Evolutionary conservation across 1,284 basidiomycete species (phyloP), one percentile per base, ranked within the genome.

Genomic region (Spongiforma sp.): DNA sequence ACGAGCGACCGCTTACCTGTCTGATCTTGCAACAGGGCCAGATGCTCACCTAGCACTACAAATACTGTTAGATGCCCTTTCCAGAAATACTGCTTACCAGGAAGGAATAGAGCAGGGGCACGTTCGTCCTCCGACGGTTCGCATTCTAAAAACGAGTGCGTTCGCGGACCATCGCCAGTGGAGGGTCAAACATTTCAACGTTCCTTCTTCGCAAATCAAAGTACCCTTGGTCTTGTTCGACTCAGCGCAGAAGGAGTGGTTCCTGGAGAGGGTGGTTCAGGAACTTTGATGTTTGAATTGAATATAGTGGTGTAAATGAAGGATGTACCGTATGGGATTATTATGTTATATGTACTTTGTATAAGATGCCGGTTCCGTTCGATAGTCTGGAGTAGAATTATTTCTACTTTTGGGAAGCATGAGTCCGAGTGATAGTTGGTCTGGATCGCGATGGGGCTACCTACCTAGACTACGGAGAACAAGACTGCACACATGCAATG

Each of bases 101-200:
- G 6, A 4, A n/a, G 60, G 41, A 12, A 46, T 69, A 34, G 43
- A 61, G 21, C 19, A 30, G 0, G 69, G 64, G 6, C 24, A 53
- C 2, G 56, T 62, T 2, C 15, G 57, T n/a, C 58, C 69, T 6
- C 71, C 69, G 2, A 71, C 63, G 21, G 57, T 71, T 39, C 64
- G 66, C 2, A 33, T 72, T 4, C 59, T 72, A 3, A 69, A 63
- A 32, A 9, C 50, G 52, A 43, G 68, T 33, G 71, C 71, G 9
- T 72, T 74, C 11, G 32, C 54, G 7, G 64, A 69, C 21, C 74
- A 69, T 48, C 69, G 65, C 43, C 46, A 57, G 7, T 69, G 65
- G 71, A 67, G 30, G 37, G 39, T 39, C 15, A 52, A 69, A 46
- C 36, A 5, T 1, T 32, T 41, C n/a, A 60, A 65, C 1, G 48